These are phyloP conservation scores for Cytospora leucostoma DNA, from an alignment of 2,329 filamentous ascomycete genomes.

Conservation along the genomic window DNA sequence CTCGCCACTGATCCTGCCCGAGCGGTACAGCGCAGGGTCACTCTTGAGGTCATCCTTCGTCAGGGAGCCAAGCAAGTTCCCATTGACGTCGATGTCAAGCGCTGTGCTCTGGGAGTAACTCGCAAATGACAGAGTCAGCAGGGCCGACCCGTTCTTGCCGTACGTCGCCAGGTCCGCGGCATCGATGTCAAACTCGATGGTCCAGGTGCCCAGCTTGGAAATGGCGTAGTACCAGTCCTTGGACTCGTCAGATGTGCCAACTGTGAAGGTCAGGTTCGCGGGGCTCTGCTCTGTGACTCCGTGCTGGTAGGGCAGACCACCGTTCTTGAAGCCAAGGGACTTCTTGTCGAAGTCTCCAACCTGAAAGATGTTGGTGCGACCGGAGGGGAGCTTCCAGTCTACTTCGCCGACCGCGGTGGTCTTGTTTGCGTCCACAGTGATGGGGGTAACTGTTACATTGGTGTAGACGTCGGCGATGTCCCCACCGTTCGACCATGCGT, in stretches of 20 bases:
- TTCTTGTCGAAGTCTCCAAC: conserved; percentile 51
- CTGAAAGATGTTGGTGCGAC: conserved; percentile 47
- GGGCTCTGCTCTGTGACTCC: conserved; percentile 47
- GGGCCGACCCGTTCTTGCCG: conserved; percentile 34
- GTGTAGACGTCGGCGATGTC: conserved; percentile 47
- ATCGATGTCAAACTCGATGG: conserved; percentile 35
- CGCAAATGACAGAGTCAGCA: conserved; percentile 46
- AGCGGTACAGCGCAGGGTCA: conserved; percentile 51
- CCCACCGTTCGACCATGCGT: conserved; percentile 53
- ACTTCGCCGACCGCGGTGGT: conserved; percentile 42
- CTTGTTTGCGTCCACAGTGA: conserved; percentile 40
- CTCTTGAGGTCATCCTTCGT: conserved; percentile 40
- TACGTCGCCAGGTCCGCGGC: conserved; percentile 12
- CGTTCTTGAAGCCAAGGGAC: conserved; percentile 45
- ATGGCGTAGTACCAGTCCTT: conserved; percentile 54
- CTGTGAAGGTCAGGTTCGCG: conserved; percentile 46
- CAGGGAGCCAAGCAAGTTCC: conserved; percentile 43
- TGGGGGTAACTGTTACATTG: conserved; percentile 43
- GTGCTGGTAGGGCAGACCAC: conserved; percentile 47
- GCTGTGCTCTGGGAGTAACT: conserved; percentile 52
- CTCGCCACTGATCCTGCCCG: conserved; percentile 48
- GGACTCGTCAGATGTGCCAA: conserved; percentile 39
- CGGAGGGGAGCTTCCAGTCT: conserved; percentile 42
- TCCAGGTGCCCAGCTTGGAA: conserved; percentile 41
- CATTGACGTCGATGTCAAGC: conserved; percentile 45